phyloP scores from a whole-genome alignment of 495 filamentous ascomycete genomes.

The Aspergillus campestris region DNA sequence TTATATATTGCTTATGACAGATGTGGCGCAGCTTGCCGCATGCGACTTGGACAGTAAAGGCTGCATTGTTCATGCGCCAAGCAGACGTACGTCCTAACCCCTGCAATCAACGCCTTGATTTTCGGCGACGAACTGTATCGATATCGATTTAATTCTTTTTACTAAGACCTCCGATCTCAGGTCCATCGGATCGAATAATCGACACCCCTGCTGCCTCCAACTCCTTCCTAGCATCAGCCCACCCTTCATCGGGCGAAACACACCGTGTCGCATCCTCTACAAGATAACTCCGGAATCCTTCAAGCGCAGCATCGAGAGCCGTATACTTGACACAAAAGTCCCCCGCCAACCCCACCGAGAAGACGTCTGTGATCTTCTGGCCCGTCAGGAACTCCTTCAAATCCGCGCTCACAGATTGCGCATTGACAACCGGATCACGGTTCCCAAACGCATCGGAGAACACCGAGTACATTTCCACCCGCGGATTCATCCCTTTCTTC shows the following conservation, averaged over 20 bases:
- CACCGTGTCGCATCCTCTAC: slow-evolving; percentile 69
- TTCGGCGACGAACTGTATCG: too few species aligned
- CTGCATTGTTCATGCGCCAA: too few species aligned
- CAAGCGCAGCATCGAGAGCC: slow-evolving; percentile 64
- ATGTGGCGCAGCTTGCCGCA: too few species aligned
- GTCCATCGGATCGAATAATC: slow-evolving; percentile 40
- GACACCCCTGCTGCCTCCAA: slow-evolving; percentile 46
- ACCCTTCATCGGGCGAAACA: slow-evolving; percentile 49
- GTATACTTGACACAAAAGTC: slow-evolving; percentile 86
- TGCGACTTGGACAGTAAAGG: too few species aligned
- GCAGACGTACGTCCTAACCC: too few species aligned
- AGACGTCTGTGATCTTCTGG: slow-evolving; percentile 63
- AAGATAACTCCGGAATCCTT: slow-evolving; percentile 70
- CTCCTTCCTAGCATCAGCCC: slow-evolving; percentile 48
- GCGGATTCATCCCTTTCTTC: slow-evolving; percentile 65
- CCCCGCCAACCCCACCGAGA: slow-evolving; percentile 73
- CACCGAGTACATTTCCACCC: slow-evolving; percentile 85
- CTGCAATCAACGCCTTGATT: too few species aligned
- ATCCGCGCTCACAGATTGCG: slow-evolving; percentile 45
- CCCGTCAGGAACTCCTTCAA: slow-evolving; percentile 49
- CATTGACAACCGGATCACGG: slow-evolving; percentile 27
- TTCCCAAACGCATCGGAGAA: slow-evolving; percentile 71
- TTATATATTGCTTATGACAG: too few species aligned
- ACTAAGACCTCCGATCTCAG: slow-evolving; percentile 38
- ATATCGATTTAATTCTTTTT: neutral